A percentile compares a stretch with the other conserved stretches of the same genome.
Evolutionary conservation across 2,329 filamentous ascomycete species (phyloP).

Genomic region (Ampelomyces quisqualis): DNA sequence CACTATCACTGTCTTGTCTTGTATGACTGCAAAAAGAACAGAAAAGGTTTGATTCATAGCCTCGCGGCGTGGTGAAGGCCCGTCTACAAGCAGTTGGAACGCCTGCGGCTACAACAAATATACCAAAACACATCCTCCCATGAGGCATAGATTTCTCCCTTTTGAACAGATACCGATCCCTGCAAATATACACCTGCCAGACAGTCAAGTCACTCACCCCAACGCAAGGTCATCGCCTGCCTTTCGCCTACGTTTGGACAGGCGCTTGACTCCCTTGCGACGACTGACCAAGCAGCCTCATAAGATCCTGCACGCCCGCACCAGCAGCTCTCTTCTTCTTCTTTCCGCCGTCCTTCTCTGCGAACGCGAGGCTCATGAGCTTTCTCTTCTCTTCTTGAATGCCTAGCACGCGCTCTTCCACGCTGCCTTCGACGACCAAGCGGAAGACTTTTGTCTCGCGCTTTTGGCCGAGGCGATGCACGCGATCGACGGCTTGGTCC

Average conservation of each 20-base stretch:
- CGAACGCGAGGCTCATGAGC: slow-evolving; percentile 75
- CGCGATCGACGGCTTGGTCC: slow-evolving; percentile 85
- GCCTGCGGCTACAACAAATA: too few relatives aligned
- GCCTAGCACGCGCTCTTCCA: slow-evolving; percentile 78
- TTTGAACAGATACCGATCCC: too few relatives aligned
- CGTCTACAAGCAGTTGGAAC: too few relatives aligned
- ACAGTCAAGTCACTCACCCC: too few relatives aligned
- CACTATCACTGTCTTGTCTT: too few relatives aligned
- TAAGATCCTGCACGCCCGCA: slow-evolving; percentile 47
- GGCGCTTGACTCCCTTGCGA: neutral
- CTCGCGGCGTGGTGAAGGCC: too few relatives aligned
- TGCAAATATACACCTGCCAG: too few relatives aligned
- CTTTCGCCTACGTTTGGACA: neutral
- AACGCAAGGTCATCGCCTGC: too few relatives aligned
- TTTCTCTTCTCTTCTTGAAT: slow-evolving; percentile 78
- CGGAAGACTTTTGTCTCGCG: slow-evolving; percentile 77
- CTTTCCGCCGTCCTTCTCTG: slow-evolving; percentile 66
- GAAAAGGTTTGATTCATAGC: too few relatives aligned
- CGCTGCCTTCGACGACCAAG: slow-evolving; percentile 74
- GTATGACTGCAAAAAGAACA: too few relatives aligned
- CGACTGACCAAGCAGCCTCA: slow-evolving; percentile 41
- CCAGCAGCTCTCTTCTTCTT: slow-evolving; percentile 47
- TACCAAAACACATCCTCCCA: too few relatives aligned
- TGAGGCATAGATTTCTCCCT: too few relatives aligned
- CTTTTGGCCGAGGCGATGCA: slow-evolving; percentile 82